Evolutionary conservation across 1,139 yeast genomes (phyloP).

Genomic region (Candida sp.): DNA sequence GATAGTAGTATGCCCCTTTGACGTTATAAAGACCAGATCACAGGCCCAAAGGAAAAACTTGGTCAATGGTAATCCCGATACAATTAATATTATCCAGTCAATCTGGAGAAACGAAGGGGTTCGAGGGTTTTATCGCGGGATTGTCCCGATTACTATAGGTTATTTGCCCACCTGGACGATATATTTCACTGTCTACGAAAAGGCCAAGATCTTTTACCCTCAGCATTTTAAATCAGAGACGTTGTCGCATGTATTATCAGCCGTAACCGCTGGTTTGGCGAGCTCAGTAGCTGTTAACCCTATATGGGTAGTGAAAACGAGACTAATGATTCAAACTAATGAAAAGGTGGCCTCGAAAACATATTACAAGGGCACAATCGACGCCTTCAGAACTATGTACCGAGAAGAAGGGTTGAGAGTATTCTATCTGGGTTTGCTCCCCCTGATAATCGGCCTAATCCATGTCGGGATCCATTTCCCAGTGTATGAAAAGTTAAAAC

Average conservation of each 20-base stretch:
- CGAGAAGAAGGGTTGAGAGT: slow-evolving; percentile 73
- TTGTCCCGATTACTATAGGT: slow-evolving; percentile 88
- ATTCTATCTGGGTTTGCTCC: slow-evolving; percentile 89
- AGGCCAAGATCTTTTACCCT: slow-evolving; percentile 51
- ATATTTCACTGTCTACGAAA: slow-evolving; percentile 86
- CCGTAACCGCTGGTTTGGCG: slow-evolving; percentile 85
- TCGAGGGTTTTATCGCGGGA: slow-evolving; percentile 83
- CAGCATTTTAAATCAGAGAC: slow-evolving; percentile 41
- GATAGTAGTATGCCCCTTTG: slow-evolving; percentile 45
- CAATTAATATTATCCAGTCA: slow-evolving; percentile 50
- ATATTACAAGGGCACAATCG: slow-evolving; percentile 73
- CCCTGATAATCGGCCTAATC: slow-evolving; percentile 83
- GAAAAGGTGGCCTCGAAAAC: slow-evolving; percentile 16
- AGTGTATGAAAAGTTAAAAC: slow-evolving; percentile 80
- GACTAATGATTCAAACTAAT: slow-evolving; percentile 85
- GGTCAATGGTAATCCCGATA: slow-evolving; percentile 6
- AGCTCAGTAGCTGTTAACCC: slow-evolving; percentile 92
- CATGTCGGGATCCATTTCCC: slow-evolving; percentile 99
- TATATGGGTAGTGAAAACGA: slow-evolving; percentile 94
- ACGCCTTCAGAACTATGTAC: slow-evolving; percentile 81
- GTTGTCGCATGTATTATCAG: slow-evolving; percentile 68
- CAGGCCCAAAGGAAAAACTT: slow-evolving; percentile 38
- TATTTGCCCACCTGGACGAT: slow-evolving; percentile 98
- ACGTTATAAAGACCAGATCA: slow-evolving; percentile 44
- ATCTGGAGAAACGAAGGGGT: slow-evolving; percentile 77